Evolutionary conservation across 1,284 basidiomycete genomes (phyloP).

Genomic region (Melampsora occidentalis): DNA sequence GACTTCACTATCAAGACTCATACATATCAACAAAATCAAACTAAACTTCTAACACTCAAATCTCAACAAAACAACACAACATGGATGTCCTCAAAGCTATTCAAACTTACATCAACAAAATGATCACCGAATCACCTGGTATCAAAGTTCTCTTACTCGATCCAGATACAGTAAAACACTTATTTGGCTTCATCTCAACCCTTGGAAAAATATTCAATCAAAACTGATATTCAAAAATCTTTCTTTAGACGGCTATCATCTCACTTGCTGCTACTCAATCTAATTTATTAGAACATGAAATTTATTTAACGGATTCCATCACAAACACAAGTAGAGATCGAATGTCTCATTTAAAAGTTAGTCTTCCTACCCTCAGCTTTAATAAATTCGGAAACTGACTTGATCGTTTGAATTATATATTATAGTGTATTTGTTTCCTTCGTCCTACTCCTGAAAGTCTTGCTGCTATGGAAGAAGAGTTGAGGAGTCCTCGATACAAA

Average conservation of each 20-base stretch:
- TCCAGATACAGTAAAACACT: slow-evolving; percentile 75
- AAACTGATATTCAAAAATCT: slow-evolving; percentile 5
- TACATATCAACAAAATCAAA: neutral
- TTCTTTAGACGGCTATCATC: slow-evolving; percentile 83
- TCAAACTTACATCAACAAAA: slow-evolving; percentile 85
- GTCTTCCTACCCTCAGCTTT: neutral
- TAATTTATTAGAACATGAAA: slow-evolving; percentile 87
- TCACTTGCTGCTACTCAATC: slow-evolving; percentile 94
- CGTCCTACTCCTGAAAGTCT: slow-evolving; percentile 76
- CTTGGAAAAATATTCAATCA: neutral
- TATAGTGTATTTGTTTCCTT: slow-evolving; percentile 90
- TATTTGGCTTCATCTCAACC: neutral
- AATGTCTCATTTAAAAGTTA: slow-evolving; percentile 37
- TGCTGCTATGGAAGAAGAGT: slow-evolving; percentile 74
- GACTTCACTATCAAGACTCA: no score
- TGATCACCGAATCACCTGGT: slow-evolving; percentile 76
- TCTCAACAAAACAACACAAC: slow-evolving; percentile 15
- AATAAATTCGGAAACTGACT: no score
- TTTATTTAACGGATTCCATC: slow-evolving; percentile 95
- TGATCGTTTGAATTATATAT: slow-evolving; percentile 41
- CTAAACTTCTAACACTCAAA: neutral
- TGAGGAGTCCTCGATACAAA: slow-evolving; percentile 85
- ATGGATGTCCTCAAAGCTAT: slow-evolving; percentile 97
- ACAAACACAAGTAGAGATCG: slow-evolving; percentile 68
- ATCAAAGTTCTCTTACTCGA: slow-evolving; percentile 99